phyloP scores from a whole-genome alignment of 163 green algal species.

The Trebouxiophyceae sp. region DNA sequence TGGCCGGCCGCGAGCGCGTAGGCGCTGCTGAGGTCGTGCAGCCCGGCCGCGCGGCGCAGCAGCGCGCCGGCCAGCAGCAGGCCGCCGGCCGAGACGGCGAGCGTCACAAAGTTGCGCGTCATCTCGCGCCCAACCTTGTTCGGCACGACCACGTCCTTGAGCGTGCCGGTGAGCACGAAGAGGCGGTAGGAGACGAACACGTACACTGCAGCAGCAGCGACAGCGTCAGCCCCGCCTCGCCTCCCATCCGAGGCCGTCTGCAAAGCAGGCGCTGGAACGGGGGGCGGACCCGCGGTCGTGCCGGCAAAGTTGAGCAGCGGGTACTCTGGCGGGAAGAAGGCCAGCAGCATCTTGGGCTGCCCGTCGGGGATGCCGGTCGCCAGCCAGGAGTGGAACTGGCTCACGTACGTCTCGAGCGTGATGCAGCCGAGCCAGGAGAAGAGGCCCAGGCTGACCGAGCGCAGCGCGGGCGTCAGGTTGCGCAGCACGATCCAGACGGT shows the following conservation, averaged over 20 bases:
- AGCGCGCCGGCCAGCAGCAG: neutral
- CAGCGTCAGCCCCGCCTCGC: too few relatives aligned
- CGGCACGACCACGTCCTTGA: conserved; percentile 75
- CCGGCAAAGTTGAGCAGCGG: conserved; percentile 82
- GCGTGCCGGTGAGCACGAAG: conserved; percentile 74
- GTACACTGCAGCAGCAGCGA: conserved; percentile 50
- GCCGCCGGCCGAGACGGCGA: neutral
- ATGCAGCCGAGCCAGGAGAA: conserved; percentile 94
- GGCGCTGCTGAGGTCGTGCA: neutral
- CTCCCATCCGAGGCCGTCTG: too few relatives aligned
- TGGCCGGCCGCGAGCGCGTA: neutral
- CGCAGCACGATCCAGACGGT: conserved; percentile 74
- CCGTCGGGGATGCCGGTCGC: conserved; percentile 63
- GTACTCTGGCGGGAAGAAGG: conserved; percentile 58
- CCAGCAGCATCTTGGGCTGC: conserved; percentile 85
- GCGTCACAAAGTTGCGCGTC: conserved; percentile 6
- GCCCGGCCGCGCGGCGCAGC: neutral
- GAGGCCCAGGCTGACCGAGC: conserved; percentile 51
- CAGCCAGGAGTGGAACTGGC: conserved; percentile 97
- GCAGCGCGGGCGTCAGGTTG: conserved; percentile 75
- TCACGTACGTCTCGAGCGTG: conserved; percentile 92
- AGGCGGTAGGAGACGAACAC: conserved; percentile 73
- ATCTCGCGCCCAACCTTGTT: conserved; percentile 4
- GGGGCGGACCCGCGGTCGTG: conserved; percentile 29
- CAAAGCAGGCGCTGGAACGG: too few relatives aligned